phyloP scores from a whole-genome alignment of 371 early-diverging fungal genomes.

The Syncephalis fuscata region DNA sequence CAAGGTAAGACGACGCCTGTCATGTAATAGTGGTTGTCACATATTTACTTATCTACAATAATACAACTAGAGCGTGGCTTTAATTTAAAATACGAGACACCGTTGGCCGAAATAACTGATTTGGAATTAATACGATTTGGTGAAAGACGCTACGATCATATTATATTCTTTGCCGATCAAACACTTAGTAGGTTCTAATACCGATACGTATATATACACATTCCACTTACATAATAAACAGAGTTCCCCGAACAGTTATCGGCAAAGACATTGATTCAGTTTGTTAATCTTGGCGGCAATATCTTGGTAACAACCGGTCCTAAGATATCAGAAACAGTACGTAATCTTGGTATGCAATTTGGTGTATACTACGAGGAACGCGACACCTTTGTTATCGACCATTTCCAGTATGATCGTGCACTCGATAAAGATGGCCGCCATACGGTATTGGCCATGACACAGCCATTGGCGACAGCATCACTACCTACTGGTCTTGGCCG shows the following conservation, averaged over 20 bases:
- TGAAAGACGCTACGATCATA: slow-evolving; percentile 41
- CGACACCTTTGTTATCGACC: slow-evolving; percentile 49
- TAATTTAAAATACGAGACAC: slow-evolving; percentile 29
- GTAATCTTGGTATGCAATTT: slow-evolving; percentile 72
- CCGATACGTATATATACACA: too few species aligned
- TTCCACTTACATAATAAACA: slow-evolving; percentile 4
- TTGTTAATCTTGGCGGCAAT: slow-evolving; percentile 86
- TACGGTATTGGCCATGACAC: slow-evolving; percentile 8
- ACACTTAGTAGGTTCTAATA: too few species aligned
- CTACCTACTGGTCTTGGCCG: too few species aligned
- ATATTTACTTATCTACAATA: slow-evolving; percentile 1
- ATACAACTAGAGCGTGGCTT: slow-evolving; percentile 54
- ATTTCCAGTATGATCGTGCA: slow-evolving; percentile 33
- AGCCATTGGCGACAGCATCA: too few species aligned
- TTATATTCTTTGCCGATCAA: slow-evolving; percentile 55
- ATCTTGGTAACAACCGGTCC: slow-evolving; percentile 51
- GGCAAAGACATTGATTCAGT: slow-evolving; percentile 51
- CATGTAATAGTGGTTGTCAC: slow-evolving; percentile 1
- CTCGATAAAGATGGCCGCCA: too few species aligned
- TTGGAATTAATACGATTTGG: slow-evolving; percentile 25
- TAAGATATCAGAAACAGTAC: slow-evolving; percentile 43
- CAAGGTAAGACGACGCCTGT: slow-evolving; percentile 22
- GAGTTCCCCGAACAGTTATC: slow-evolving; percentile 24
- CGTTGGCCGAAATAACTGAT: slow-evolving; percentile 14
- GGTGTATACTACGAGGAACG: slow-evolving; percentile 64